Evolutionary conservation across 2,329 filamentous ascomycete genomes (phyloP), one percentile per base, ranked within the genome.

Genomic region (Metarhizium album): DNA sequence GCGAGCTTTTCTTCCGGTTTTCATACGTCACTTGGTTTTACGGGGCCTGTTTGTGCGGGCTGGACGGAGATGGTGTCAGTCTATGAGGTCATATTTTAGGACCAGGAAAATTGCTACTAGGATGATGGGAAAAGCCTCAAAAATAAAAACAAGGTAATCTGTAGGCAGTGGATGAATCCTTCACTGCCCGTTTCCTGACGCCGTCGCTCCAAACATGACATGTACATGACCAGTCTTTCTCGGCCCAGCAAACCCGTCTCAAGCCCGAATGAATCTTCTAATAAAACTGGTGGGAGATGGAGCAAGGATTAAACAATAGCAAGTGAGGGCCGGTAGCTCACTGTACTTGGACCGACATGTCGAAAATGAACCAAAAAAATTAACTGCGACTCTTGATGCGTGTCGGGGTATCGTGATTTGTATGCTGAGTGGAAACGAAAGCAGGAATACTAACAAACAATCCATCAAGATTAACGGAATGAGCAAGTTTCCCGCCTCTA

Each of bases 361-460:
- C 5, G 33, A 9, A 38, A 38, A 47, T 23, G 13, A 11, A 23
- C 4, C 18, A 33, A 23, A 33, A 38, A 38, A 3, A 29, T 29
- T 29, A 29, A n/a, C 13, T 16, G 31, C 27, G 22, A 38, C 33
- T 23, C 22, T 24, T 23, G 11, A 49, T 40, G 48, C 51, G 50
- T 23, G 29, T 48, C 38, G 45, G 52, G 51, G 51, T 55, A 55
- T 53, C 53, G 47, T 53, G 43, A 29, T 42, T 50, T 45, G 42
- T 23, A 45, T 29, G 45, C 49, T 29, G 35, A n/a, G 33, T 42
- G 47, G 46, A 23, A 29, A 18, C n/a, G 42, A 48, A 50, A 49
- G 24, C 20, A 48, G 35, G 27, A 18, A 52, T n/a, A 45, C 43
- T 38, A 43, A 29, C 42, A 46, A 42, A 45, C 11, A 49, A 43